Conservation (phyloP, 176 grass and related monocot genomes). For the Hyparrhenia diplandra region DNA sequence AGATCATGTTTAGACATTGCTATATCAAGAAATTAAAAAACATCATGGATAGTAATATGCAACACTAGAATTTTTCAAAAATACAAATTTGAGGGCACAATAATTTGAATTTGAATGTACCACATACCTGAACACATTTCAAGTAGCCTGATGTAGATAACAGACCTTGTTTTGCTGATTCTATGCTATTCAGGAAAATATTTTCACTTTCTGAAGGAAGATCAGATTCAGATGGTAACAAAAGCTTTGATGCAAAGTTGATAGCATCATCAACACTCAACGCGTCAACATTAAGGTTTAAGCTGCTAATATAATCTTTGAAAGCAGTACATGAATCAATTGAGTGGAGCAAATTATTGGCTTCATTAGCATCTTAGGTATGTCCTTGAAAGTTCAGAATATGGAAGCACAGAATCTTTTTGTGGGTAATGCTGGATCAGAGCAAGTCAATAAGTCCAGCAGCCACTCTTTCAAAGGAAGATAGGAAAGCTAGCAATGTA, state of each 20-base stretch:
- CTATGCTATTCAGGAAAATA: constrained; percentile 57
- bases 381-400: constrained; percentile 90
- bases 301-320: constrained; percentile 48
- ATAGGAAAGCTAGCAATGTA: constrained; percentile 56
- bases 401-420: constrained; percentile 77
- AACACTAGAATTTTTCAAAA: background rate
- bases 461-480: constrained; percentile 73
- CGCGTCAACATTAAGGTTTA: constrained; percentile 51
- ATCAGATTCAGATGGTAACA: constrained; percentile 46
- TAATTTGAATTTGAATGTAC: constrained; percentile 8
- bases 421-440: constrained; percentile 90
- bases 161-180: constrained; percentile 81
- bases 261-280: constrained; percentile 78
- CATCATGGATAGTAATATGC: background rate
- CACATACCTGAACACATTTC: constrained; percentile 92
- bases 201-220: constrained; percentile 45
- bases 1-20: constrained; percentile 8
- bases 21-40: background rate
- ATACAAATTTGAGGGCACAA: constrained; percentile 1
- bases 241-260: constrained; percentile 68
- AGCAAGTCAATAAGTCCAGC: constrained; percentile 75
- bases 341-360: constrained; percentile 49
- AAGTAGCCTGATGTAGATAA: constrained; percentile 89
- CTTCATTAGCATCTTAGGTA: constrained; percentile 90
- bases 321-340: constrained; percentile 59